Conservation (phyloP, 306 rosid genomes). For the Lupinus albus region DNA sequence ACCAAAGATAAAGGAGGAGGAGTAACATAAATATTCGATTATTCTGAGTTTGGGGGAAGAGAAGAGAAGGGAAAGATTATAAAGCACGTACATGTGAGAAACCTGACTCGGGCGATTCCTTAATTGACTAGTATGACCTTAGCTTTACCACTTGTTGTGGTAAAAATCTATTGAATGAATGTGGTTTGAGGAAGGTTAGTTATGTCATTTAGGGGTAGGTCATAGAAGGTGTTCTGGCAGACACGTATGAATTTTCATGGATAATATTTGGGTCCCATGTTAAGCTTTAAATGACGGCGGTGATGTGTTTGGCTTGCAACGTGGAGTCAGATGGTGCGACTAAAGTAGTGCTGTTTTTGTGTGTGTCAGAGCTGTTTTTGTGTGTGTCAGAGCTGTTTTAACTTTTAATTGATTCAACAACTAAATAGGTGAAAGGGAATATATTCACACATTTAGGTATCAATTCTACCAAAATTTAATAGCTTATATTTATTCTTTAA, state of each 20-base stretch:
- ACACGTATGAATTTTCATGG: constrained; percentile 47
- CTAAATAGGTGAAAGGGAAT: too few species aligned
- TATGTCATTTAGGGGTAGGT: neutral
- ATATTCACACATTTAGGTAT: too few species aligned
- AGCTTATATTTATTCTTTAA: too few species aligned
- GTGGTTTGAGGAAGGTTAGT: neutral
- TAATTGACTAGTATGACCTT: constrained; percentile 16
- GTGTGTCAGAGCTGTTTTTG: too few species aligned
- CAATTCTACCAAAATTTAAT: too few species aligned
- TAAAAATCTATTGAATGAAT: too few species aligned
- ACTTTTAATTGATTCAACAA: too few species aligned
- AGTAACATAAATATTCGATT: constrained; percentile 23
- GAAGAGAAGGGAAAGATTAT: neutral
- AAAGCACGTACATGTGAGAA: constrained; percentile 55
- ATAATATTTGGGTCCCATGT: constrained; percentile 41
- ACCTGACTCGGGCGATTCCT: neutral
- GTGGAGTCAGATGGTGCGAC: neutral
- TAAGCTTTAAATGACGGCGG: constrained; percentile 42
- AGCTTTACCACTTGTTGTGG: neutral
- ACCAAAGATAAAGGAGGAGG: neutral
- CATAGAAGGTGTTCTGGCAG: constrained; percentile 42
- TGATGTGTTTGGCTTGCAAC: constrained; percentile 1
- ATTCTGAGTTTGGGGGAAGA: neutral
- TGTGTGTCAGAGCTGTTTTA: too few species aligned
- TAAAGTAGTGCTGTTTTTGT: too few species aligned